phyloP scores from a whole-genome alignment of 352 stramenopile genomes.

The Globisporangium abappressorium region DNA sequence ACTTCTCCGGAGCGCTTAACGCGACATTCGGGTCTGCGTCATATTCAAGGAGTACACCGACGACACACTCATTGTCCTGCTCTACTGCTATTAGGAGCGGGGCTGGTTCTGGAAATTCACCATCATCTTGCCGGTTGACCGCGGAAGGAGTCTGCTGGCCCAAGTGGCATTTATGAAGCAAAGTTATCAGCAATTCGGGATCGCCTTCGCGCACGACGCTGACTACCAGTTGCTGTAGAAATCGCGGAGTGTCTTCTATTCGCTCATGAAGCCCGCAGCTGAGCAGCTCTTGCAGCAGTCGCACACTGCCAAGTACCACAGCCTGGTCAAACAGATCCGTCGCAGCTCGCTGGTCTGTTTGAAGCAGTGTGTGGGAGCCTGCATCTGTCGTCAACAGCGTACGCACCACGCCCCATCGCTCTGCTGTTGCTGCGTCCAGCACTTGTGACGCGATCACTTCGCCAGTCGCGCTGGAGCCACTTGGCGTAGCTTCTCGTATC shows the following conservation, averaged over 20 bases:
- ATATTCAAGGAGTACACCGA: neutral
- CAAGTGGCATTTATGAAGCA: neutral
- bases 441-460: neutral
- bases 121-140: neutral
- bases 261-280: neutral
- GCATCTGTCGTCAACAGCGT: neutral
- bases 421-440: neutral
- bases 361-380: neutral
- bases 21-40: neutral
- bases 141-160: neutral
- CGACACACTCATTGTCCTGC: neutral
- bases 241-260: neutral
- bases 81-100: neutral
- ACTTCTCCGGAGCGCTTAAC: neutral
- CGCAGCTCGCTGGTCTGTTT: too few relatives aligned
- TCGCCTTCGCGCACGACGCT: slow-evolving; percentile 1
- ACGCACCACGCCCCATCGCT: neutral
- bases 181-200: neutral
- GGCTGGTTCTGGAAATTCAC: neutral
- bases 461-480: neutral
- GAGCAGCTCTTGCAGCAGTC: neutral
- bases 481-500: neutral
- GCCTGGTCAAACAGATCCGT: neutral
- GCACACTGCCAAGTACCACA: neutral
- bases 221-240: neutral